phyloP scores from a whole-genome alignment of 2,329 filamentous ascomycete genomes.

The Teratosphaeria destructans region DNA sequence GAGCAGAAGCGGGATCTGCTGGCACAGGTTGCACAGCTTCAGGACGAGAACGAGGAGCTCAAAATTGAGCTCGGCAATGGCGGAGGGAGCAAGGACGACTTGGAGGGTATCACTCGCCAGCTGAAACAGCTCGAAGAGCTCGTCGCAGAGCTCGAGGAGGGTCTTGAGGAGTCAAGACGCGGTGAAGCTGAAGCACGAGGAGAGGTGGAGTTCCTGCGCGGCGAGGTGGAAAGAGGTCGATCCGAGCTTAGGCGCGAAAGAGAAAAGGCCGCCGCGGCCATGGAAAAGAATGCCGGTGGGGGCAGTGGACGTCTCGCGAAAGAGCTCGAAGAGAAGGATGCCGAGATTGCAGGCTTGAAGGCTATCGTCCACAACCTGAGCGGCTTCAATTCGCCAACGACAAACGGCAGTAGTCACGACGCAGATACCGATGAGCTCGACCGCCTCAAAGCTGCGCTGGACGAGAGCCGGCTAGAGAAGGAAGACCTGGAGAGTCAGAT shows the following conservation, averaged over 20 bases:
- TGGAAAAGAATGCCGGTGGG: conserved; percentile 40
- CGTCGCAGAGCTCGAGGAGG: conserved; percentile 93
- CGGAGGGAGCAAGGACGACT: conserved; percentile 63
- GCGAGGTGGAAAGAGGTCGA: conserved; percentile 84
- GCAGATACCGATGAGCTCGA: conserved; percentile 37
- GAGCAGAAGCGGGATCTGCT: conserved; percentile 79
- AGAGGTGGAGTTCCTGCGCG: conserved; percentile 89
- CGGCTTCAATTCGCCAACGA: conserved; percentile 47
- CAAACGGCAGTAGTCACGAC: conserved; percentile 16
- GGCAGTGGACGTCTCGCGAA: conserved; percentile 43
- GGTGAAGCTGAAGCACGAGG: conserved; percentile 92
- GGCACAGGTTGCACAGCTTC: conserved; percentile 62
- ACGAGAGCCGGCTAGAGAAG: conserved; percentile 71
- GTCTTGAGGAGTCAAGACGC: conserved; percentile 82
- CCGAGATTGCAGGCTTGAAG: conserved; percentile 93
- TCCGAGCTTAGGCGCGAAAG: conserved; percentile 80
- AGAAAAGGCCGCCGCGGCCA: conserved; percentile 61
- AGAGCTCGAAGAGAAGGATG: conserved; percentile 86
- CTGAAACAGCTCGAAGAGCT: conserved; percentile 92
- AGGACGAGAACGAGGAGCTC: conserved; percentile 77
- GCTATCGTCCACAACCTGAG: conserved; percentile 96
- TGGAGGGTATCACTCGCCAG: conserved; percentile 81
- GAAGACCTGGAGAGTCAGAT: conserved; percentile 80
- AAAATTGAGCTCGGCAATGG: conserved; percentile 28
- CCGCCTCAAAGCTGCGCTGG: conserved; percentile 49